These are phyloP conservation scores for Pistacia integerrima DNA, from an alignment of 345 rosid genomes.

Conservation along the genomic window DNA sequence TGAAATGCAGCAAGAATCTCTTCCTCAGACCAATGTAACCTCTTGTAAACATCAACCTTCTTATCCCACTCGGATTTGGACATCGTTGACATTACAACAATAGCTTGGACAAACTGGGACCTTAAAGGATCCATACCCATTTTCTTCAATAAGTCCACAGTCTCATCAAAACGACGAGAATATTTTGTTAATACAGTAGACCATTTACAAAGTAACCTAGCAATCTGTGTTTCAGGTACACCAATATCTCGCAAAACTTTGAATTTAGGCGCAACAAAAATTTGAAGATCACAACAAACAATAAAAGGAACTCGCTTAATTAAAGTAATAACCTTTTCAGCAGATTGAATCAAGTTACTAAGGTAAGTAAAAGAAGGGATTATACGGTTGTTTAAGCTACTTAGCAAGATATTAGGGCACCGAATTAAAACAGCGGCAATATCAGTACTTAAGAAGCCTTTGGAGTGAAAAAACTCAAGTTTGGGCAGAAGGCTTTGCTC, in stretches of 20 bases:
- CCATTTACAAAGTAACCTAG: not conserved
- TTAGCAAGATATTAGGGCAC: too few relatives aligned
- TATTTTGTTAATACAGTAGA: not conserved
- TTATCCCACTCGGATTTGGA: slow-evolving; percentile 12
- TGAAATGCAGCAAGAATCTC: not conserved
- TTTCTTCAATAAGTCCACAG: slow-evolving; percentile 9
- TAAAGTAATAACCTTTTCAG: too few relatives aligned
- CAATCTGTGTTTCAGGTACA: slow-evolving; percentile 6
- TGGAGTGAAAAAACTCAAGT: too few relatives aligned
- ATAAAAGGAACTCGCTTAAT: not conserved
- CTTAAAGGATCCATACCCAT: slow-evolving; percentile 15
- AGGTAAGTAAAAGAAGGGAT: too few relatives aligned
- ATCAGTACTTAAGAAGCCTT: too few relatives aligned
- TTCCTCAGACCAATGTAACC: slow-evolving; percentile 29
- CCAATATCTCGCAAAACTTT: not conserved
- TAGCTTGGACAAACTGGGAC: slow-evolving; percentile 2
- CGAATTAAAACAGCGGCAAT: too few relatives aligned
- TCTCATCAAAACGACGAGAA: not conserved
- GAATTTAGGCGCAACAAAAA: not conserved
- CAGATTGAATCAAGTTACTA: too few relatives aligned
- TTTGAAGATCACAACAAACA: not conserved
- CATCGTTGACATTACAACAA: not conserved
- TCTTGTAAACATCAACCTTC: slow-evolving; percentile 12
- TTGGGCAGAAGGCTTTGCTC: not conserved
- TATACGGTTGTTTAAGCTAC: too few relatives aligned